These are phyloP conservation scores for Podospora appendiculata DNA, from an alignment of 495 filamentous ascomycete species.

Conservation along the genomic window DNA sequence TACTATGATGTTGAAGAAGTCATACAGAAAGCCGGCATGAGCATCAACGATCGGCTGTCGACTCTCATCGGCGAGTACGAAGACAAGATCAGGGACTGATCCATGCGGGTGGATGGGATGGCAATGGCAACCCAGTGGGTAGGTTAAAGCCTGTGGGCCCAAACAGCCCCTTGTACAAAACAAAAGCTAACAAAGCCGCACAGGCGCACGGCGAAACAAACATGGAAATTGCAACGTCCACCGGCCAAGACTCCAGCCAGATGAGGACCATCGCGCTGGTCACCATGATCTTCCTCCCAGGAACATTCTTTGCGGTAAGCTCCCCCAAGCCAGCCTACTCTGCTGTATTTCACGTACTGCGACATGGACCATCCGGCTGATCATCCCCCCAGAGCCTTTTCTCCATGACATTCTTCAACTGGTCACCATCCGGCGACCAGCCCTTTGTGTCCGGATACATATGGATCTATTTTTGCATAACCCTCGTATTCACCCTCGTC, in stretches of 20 bases:
- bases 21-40: slow-evolving; percentile 6
- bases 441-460: no score
- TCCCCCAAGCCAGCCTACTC: not conserved
- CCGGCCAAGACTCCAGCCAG: slow-evolving; percentile 2
- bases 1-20: no score
- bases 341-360: no score
- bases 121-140: slow-evolving; percentile 31
- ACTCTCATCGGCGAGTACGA: slow-evolving; percentile 21
- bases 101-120: slow-evolving; percentile 30
- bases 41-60: slow-evolving; percentile 10
- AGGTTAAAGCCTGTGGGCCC: no score
- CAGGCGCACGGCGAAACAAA: slow-evolving; percentile 12
- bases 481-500: no score
- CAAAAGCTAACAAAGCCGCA: slow-evolving; percentile 3
- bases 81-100: slow-evolving; percentile 29
- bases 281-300: slow-evolving; percentile 6
- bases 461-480: no score
- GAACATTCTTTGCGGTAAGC: slow-evolving; percentile 6
- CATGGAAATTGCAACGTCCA: slow-evolving; percentile 14
- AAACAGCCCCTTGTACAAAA: no score
- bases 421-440: no score
- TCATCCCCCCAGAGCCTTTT: not conserved
- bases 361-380: no score
- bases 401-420: slow-evolving; percentile 5
- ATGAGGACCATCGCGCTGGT: slow-evolving; percentile 7